Evolutionary conservation across 1,139 yeast genomes (phyloP).

Genomic region (Hanseniaspora gamundiae): DNA sequence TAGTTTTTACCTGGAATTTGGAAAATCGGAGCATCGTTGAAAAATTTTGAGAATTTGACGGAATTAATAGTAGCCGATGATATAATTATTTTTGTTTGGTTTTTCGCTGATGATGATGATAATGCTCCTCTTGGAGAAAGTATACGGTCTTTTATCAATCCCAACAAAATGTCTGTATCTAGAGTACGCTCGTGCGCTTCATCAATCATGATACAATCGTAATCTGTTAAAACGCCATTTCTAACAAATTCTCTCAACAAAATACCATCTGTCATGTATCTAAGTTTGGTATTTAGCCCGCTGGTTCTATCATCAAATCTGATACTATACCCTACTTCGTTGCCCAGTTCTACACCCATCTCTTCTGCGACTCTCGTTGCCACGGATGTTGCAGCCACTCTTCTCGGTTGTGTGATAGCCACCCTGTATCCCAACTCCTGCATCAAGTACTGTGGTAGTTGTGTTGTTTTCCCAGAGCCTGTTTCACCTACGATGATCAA

Average conservation of each 20-base stretch:
- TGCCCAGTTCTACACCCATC: slow-evolving; percentile 44
- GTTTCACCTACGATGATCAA: slow-evolving; percentile 91
- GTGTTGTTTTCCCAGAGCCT: slow-evolving; percentile 96
- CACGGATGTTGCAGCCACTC: slow-evolving; percentile 63
- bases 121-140: background rate
- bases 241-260: slow-evolving; percentile 67
- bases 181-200: slow-evolving; percentile 95
- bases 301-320: slow-evolving; percentile 53
- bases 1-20: slow-evolving; percentile 81
- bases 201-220: slow-evolving; percentile 83
- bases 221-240: slow-evolving; percentile 57
- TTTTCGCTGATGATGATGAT: slow-evolving; percentile 30
- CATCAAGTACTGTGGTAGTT: slow-evolving; percentile 72
- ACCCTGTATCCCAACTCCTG: slow-evolving; percentile 36
- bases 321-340: slow-evolving; percentile 56
- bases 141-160: slow-evolving; percentile 59
- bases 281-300: slow-evolving; percentile 39
- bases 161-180: slow-evolving; percentile 82
- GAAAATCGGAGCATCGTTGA: slow-evolving; percentile 74
- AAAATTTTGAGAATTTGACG: slow-evolving; percentile 65
- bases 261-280: slow-evolving; percentile 90
- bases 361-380: slow-evolving; percentile 61
- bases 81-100: slow-evolving; percentile 60
- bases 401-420: slow-evolving; percentile 65
- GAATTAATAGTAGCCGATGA: slow-evolving; percentile 96